phyloP scores from a whole-genome alignment of 2,329 filamentous ascomycete genomes.

The Zymoseptoria pseudotritici region DNA sequence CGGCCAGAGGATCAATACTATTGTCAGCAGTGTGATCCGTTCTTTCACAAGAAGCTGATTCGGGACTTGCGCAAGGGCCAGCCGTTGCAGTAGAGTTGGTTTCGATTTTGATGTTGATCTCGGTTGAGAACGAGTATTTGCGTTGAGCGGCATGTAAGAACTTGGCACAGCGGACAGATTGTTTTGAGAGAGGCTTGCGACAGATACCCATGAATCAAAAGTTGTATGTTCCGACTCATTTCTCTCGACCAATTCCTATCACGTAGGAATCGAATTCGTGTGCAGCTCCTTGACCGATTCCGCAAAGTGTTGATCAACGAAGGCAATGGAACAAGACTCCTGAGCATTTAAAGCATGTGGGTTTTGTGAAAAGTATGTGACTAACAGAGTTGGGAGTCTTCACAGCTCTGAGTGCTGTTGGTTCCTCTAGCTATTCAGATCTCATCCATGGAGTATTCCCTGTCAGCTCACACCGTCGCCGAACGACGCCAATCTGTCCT shows the following conservation, averaged over 20 bases:
- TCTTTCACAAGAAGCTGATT: constrained; percentile 11
- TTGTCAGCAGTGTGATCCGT: constrained; percentile 24
- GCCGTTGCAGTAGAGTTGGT: neutral
- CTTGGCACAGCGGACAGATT: neutral
- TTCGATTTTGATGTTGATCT: neutral
- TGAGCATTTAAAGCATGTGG: neutral
- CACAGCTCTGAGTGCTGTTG: neutral
- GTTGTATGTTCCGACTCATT: neutral
- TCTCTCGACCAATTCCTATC: neutral
- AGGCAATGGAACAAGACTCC: neutral
- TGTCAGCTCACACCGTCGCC: too few species aligned
- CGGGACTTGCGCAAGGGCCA: constrained; percentile 8
- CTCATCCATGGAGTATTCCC: neutral
- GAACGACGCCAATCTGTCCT: neutral
- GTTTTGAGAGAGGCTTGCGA: neutral
- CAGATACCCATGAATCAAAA: neutral
- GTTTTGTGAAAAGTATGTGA: neutral
- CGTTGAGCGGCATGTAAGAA: neutral
- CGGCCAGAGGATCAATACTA: constrained; percentile 10
- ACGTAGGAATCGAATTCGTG: too few species aligned
- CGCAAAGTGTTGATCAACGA: neutral
- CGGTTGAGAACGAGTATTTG: neutral
- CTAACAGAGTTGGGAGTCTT: neutral
- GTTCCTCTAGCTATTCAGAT: neutral
- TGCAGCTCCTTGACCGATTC: neutral